These are phyloP conservation scores for Excoecaria cochinchinensis DNA, from an alignment of 345 rosid species.

Conservation along the genomic window DNA sequence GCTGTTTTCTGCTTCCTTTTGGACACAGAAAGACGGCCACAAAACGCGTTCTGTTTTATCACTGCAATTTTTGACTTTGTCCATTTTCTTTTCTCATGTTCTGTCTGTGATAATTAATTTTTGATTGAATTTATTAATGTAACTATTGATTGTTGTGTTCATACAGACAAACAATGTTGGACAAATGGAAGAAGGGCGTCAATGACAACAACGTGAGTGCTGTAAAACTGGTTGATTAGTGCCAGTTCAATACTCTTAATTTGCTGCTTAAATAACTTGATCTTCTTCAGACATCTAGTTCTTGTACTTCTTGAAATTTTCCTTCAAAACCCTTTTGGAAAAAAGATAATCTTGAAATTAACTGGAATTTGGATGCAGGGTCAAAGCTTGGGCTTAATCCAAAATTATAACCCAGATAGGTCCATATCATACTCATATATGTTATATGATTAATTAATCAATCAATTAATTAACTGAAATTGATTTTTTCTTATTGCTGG, in stretches of 20 bases:
- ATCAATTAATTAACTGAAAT: neutral
- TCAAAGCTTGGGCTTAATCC: neutral
- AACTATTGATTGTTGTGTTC: neutral
- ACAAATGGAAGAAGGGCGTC: constrained; percentile 42
- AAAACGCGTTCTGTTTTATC: too few species aligned
- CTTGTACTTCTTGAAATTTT: neutral
- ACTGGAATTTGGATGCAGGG: neutral
- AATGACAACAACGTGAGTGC: constrained; percentile 39
- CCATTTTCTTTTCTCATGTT: too few species aligned
- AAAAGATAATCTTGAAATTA: neutral
- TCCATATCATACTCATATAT: neutral
- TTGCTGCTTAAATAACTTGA: neutral
- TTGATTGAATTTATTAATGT: neutral
- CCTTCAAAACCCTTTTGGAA: neutral
- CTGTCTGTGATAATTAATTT: neutral
- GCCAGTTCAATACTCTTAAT: constrained; percentile 25
- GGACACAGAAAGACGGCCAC: constrained; percentile 30
- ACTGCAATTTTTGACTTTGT: too few species aligned
- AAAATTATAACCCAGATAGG: neutral
- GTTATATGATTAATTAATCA: too few species aligned
- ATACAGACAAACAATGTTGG: constrained; percentile 11
- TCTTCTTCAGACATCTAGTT: neutral
- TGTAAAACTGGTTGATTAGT: constrained; percentile 14
- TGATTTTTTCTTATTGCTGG: neutral
- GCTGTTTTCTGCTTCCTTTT: constrained; percentile 13